Base-by-base conservation (phyloP, 441 rosid genomes). In the Dalechampia spathulata region DNA sequence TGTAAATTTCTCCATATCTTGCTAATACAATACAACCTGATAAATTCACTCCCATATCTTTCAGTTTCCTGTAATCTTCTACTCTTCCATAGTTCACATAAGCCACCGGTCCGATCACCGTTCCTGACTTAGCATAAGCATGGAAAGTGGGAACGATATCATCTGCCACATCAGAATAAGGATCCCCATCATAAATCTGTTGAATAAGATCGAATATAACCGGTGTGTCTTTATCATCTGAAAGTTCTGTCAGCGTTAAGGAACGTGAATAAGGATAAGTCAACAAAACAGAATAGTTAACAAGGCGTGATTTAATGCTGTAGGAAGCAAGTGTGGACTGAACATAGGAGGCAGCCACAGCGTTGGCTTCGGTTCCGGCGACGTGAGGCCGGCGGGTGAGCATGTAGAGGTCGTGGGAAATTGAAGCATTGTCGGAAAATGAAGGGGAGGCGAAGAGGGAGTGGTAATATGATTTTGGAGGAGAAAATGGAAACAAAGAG, bases 301-400 rank as follows among this genome's bases (percentile, higher is more conserved):
- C 62, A 13, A 79, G 38, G 52, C 50, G 85, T 13, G 88, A 27
- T 60, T 69, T 39, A 56, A 85, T 42, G 27, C 62, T 49, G 59
- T 52, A 71, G 68, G 96, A 75, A 25, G 63, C 20, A 61, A 87
- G 76, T 19, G 62, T 47, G 27, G 84, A 71, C 0, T 72, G 77
- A 42, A 83, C 88, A 39, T 72, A 83, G 55, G 76, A 58, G 0
- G 91, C 91, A 5, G 76, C 74, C 25, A 85, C 85, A 0, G 81
- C 79, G 83, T 87, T 87, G 69, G 94, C 94, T 43, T 52, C 49
- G 0, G 96, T 66, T 49, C 96, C 94, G 5, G 96, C 91, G 3
- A 78, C 82, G 32, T 87, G 94, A 5, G 97, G 96, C 28, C 82
- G 78, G 67, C 77, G 86, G 49, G 91, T 87, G 78, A 90, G 94